Evolutionary conservation across 1,139 yeast genomes (phyloP).

Genomic region (Debaryomyces subglobosus): DNA sequence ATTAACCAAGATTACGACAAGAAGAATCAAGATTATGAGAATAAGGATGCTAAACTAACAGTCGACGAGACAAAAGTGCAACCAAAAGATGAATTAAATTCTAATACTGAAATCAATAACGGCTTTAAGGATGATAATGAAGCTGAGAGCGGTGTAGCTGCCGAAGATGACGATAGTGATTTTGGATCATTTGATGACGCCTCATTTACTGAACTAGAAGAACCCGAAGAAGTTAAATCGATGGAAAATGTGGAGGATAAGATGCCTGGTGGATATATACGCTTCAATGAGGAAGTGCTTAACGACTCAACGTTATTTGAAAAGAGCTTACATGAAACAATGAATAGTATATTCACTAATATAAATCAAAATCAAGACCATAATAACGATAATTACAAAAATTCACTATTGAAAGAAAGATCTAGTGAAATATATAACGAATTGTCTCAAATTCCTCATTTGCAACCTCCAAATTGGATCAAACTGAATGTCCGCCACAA

Average conservation of each 20-base stretch:
- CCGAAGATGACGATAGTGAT: conserved; percentile 33
- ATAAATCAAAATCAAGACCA: background rate
- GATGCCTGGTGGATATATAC: conserved; percentile 2
- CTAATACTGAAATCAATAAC: background rate
- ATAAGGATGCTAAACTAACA: background rate
- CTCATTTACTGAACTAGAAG: conserved; percentile 36
- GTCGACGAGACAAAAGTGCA: background rate
- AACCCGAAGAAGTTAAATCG: conserved; percentile 8
- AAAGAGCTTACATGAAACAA: conserved; percentile 19
- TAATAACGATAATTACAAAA: background rate
- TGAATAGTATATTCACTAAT: conserved; percentile 26
- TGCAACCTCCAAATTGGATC: conserved; percentile 60
- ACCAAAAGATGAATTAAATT: background rate
- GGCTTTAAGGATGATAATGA: conserved; percentile 1
- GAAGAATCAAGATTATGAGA: background rate
- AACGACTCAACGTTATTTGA: conserved; percentile 17
- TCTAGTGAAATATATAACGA: conserved; percentile 34
- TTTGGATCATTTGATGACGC: conserved; percentile 49
- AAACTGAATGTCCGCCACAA: conserved; percentile 59
- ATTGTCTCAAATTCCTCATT: conserved; percentile 43
- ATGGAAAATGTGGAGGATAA: background rate
- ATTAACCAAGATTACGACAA: background rate
- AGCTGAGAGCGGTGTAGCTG: conserved; percentile 2
- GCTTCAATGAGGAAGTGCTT: conserved; percentile 19
- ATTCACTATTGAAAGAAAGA: conserved; percentile 26